Conservation (phyloP, 1,139 yeast genomes). For the Saccharomyces hybrid region DNA sequence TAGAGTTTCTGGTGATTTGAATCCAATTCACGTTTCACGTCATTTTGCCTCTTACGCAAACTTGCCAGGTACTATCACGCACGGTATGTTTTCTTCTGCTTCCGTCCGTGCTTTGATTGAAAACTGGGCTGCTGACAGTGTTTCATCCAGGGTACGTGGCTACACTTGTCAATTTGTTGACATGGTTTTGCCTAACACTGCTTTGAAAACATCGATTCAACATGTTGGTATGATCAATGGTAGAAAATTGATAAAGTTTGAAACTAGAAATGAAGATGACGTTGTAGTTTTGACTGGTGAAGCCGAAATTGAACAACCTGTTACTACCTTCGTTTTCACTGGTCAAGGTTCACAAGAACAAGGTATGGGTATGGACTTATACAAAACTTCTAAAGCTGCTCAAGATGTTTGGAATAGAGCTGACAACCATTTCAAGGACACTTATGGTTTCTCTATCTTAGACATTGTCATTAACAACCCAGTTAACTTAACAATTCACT, state of each 20-base stretch:
- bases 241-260: conserved; percentile 91
- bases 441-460: conserved; percentile 93
- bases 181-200: conserved; percentile 96
- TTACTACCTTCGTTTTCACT: conserved; percentile 91
- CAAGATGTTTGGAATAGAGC: conserved; percentile 97
- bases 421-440: conserved; percentile 81
- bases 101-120: conserved; percentile 91
- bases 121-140: conserved; percentile 97
- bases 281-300: conserved; percentile 82
- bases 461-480: conserved; percentile 96
- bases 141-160: conserved; percentile 91
- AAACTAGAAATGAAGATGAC: conserved; percentile 75
- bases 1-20: conserved; percentile 94
- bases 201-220: conserved; percentile 77
- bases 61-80: conserved; percentile 95
- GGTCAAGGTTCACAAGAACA: conserved; percentile 99
- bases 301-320: conserved; percentile 98
- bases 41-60: conserved; percentile 89
- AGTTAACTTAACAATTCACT: conserved; percentile 86
- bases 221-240: conserved; percentile 99
- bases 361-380: conserved; percentile 99
- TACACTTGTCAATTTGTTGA: conserved; percentile 87
- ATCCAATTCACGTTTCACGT: conserved; percentile 95
- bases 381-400: conserved; percentile 85
- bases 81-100: conserved; percentile 98